These are phyloP conservation scores for Pseudomonodictys pantanalensis DNA, from an alignment of 495 filamentous ascomycete species.

Conservation along the genomic window DNA sequence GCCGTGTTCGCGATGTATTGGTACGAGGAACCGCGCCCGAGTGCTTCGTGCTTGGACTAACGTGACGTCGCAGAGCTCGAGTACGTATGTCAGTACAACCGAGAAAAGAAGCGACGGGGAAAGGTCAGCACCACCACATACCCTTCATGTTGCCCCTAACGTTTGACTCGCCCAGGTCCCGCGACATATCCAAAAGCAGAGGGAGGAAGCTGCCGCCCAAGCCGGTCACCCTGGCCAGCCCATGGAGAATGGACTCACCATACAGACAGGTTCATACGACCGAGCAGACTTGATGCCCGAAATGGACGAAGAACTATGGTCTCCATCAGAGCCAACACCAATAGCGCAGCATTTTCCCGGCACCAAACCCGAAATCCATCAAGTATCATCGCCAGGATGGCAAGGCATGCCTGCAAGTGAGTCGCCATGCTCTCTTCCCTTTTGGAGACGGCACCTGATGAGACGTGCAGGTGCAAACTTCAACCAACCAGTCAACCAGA, in stretches of 20 bases:
- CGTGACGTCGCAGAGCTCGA: conserved; percentile 16
- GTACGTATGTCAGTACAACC: conserved; percentile 30
- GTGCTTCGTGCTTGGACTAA: neutral
- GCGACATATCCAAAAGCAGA: conserved; percentile 29
- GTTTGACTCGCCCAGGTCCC: conserved; percentile 15
- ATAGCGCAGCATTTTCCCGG: conserved; percentile 20
- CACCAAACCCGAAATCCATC: conserved; percentile 11
- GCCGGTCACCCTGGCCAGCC: conserved; percentile 1
- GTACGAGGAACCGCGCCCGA: conserved; percentile 12
- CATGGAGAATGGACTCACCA: conserved; percentile 13
- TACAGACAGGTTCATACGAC: conserved; percentile 14
- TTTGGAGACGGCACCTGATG: no score
- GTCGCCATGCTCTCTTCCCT: neutral
- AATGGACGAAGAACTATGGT: conserved; percentile 29
- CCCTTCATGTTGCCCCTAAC: neutral
- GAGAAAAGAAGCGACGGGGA: conserved; percentile 29
- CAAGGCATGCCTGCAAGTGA: conserved; percentile 15
- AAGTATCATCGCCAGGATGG: conserved; percentile 24
- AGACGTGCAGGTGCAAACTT: conserved; percentile 3
- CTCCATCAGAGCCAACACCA: conserved; percentile 16
- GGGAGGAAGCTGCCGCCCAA: conserved; percentile 22
- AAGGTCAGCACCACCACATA: conserved; percentile 8
- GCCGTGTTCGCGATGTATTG: conserved; percentile 32
- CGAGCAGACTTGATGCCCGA: conserved; percentile 11
- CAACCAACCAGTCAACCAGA: conserved; percentile 10